Evolutionary conservation across 2,329 filamentous ascomycete genomes (phyloP).

Genomic region (Alternaria hordeiaustralica): DNA sequence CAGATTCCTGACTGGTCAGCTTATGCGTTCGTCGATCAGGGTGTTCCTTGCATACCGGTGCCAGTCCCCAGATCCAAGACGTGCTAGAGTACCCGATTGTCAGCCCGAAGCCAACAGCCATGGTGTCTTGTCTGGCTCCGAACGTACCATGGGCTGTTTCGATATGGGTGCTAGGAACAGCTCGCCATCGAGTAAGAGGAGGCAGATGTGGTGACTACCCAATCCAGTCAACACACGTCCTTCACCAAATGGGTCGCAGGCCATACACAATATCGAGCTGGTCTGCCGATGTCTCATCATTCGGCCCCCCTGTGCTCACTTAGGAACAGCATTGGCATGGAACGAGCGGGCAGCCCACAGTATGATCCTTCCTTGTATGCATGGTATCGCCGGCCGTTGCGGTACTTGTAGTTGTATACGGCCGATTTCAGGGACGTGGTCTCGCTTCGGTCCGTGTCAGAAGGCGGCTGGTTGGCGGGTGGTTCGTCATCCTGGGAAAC

Average conservation of each 20-base stretch:
- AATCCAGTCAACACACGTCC: constrained; percentile 1
- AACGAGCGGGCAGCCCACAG: constrained; percentile 20
- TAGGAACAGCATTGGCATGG: background rate
- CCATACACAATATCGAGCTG: constrained; percentile 49
- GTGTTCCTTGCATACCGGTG: constrained; percentile 28
- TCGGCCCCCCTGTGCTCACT: constrained; percentile 29
- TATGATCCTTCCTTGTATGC: constrained; percentile 36
- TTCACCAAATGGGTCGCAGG: background rate
- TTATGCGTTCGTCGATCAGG: background rate
- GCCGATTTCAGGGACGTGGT: constrained; percentile 33
- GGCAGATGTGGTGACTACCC: constrained; percentile 34
- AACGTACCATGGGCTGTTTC: constrained; percentile 27
- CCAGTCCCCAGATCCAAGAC: constrained; percentile 53
- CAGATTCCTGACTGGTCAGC: constrained; percentile 45
- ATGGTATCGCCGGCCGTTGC: constrained; percentile 39
- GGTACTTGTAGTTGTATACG: constrained; percentile 34
- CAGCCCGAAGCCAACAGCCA: background rate
- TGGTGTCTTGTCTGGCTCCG: background rate
- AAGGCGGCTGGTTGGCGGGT: background rate
- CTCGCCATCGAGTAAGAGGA: constrained; percentile 32
- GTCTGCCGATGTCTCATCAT: constrained; percentile 48
- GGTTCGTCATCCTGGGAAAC: background rate
- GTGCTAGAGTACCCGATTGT: constrained; percentile 18
- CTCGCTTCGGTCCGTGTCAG: constrained; percentile 20
- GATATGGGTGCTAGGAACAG: constrained; percentile 31